phyloP scores from a whole-genome alignment of 129 eudicot genomes.

The Glebionis coronaria region DNA sequence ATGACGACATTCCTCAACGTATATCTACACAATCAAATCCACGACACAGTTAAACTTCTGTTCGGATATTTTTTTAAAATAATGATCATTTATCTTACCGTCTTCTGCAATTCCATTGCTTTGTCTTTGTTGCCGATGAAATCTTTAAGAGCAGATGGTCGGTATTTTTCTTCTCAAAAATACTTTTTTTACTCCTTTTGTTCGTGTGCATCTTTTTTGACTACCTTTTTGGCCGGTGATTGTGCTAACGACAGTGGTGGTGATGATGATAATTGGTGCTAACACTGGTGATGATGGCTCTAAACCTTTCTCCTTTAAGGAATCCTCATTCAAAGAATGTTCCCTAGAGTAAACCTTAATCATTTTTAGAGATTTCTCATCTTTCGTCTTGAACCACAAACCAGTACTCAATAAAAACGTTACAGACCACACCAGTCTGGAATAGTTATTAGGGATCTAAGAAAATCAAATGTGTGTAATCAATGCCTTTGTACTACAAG shows the following conservation, averaged over 20 bases:
- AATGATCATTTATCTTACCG: constrained; percentile 21
- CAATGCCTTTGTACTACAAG: no score
- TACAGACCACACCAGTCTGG: no score
- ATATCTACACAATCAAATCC: constrained; percentile 31
- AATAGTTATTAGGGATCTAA: no score
- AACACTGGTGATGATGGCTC: constrained; percentile 32
- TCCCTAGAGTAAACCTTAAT: constrained; percentile 24
- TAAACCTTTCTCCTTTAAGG: constrained; percentile 85
- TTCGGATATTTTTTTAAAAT: background rate
- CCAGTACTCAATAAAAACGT: no score
- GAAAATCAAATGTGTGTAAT: no score
- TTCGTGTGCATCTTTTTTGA: constrained; percentile 25
- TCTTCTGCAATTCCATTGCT: constrained; percentile 48
- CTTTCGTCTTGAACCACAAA: constrained; percentile 33
- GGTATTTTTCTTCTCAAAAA: constrained; percentile 60
- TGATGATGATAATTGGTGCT: constrained; percentile 4
- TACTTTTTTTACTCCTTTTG: constrained; percentile 32
- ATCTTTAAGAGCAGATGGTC: constrained; percentile 48
- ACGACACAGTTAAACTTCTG: background rate
- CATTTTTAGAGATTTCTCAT: constrained; percentile 28
- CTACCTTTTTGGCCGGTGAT: constrained; percentile 15
- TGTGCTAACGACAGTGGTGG: constrained; percentile 16
- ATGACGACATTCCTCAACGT: constrained; percentile 37
- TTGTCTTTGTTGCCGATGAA: constrained; percentile 60
- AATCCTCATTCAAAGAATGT: constrained; percentile 39